Base-by-base conservation (phyloP, 2,329 filamentous ascomycete genomes). In the Exophiala sp. region DNA sequence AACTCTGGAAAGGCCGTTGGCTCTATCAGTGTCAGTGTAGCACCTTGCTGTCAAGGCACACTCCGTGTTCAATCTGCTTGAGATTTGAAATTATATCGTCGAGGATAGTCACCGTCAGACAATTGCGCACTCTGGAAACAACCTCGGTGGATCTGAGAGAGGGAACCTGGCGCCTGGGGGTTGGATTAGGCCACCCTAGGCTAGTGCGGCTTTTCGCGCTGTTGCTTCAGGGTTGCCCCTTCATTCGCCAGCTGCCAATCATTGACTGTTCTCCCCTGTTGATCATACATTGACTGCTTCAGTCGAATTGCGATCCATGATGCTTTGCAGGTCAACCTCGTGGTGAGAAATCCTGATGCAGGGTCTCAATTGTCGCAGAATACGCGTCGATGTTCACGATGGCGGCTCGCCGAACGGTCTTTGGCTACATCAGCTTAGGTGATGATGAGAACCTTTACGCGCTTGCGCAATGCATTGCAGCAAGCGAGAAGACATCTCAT, bases 251-350 rank as follows among this genome's bases (percentile, higher is more conserved):
- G 3, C 34, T 24, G 35, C 57, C 57, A 59, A 59, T 57, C 54
- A 54, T 8, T 47, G 16, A 21, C 11, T 34, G 12, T 33, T 2
- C 14, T 45, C 50, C 36, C 52, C 52, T 55, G 52, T 51, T 54
- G 54, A 57, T 60, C 57, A 44, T 38, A 57, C 54, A 50, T 32
- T 51, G 47, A 36, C 11, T 43, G 51, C 48, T 50, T 48, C 57
- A 55, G 16, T n/a, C 47, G 40, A 41, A 45, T 39, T 14, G 46
- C 38, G 10, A 33, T 43, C 47, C 45, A 36, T 20, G 44, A 24
- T 43, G 41, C 6, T 58, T 42, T 43, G 45, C 49, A 50, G 52
- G 29, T 50, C 54, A 52, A 52, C 55, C 50, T 57, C 50, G 50
- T 47, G 42, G 11, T 20, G 32, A 34, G 24, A 34, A 29, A 21